Conservation (phyloP, 768 basidiomycete species). For the Trametes gibbosa region DNA sequence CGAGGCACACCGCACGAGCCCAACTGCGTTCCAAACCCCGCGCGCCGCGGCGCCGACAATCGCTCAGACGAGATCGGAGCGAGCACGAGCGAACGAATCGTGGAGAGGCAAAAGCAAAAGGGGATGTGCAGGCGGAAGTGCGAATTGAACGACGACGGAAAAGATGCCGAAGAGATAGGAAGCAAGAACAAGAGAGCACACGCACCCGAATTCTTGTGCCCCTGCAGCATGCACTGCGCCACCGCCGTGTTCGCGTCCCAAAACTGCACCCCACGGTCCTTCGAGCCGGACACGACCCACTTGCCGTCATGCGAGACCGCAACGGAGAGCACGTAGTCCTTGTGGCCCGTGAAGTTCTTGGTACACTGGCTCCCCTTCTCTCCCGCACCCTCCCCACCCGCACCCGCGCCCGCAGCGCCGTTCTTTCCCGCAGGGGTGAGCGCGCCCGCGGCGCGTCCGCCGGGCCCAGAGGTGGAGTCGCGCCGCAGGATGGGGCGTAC, state of each 20-base stretch:
- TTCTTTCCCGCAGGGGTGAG: conserved; percentile 32
- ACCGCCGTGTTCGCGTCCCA: conserved; percentile 78
- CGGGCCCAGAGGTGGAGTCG: neutral
- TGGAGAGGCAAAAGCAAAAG: no score
- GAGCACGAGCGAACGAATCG: no score
- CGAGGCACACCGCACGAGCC: no score
- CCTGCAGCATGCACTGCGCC: conserved; percentile 92
- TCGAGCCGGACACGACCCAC: conserved; percentile 93
- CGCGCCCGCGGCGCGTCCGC: conserved; percentile 22
- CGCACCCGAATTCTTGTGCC: conserved; percentile 67
- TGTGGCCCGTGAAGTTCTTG: conserved; percentile 89
- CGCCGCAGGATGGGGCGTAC: conserved; percentile 35
- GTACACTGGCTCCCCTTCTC: conserved; percentile 57
- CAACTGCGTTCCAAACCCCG: no score
- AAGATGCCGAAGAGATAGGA: neutral
- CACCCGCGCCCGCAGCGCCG: conserved; percentile 5
- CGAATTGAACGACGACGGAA: no score
- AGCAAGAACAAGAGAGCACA: neutral
- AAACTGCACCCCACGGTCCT: conserved; percentile 95
- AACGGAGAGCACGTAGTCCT: conserved; percentile 76
- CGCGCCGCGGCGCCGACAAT: no score
- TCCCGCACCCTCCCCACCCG: conserved; percentile 35
- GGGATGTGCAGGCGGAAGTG: neutral
- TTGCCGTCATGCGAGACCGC: conserved; percentile 89
- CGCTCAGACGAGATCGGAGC: no score